Conservation (phyloP, 495 filamentous ascomycete genomes). For the Filosporella fistucella region DNA sequence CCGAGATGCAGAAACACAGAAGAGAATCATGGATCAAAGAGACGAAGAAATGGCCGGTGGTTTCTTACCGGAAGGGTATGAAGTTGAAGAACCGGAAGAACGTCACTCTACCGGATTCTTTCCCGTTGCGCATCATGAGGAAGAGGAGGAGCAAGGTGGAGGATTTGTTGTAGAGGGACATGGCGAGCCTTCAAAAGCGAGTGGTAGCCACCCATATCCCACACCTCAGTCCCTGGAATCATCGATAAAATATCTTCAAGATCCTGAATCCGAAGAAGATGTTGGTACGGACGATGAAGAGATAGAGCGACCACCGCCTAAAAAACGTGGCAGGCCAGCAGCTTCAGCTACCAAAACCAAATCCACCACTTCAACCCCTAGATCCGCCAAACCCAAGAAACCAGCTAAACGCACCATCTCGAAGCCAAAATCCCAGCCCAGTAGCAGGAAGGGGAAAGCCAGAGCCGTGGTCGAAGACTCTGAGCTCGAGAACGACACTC, state of each 20-base stretch:
- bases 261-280: conserved; percentile 5
- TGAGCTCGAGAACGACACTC: conserved; percentile 3
- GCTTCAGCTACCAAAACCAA: conserved; percentile 6
- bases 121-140: conserved; percentile 21
- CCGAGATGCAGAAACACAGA: conserved; percentile 17
- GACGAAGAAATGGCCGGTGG: conserved; percentile 50
- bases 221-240: conserved; percentile 17
- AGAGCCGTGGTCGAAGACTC: conserved; percentile 1
- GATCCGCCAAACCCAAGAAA: conserved; percentile 1
- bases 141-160: conserved; percentile 21
- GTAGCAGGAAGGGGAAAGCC: background rate
- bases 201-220: conserved; percentile 10
- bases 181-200: conserved; percentile 4
- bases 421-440: no score
- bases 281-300: background rate
- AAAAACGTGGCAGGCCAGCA: conserved; percentile 15
- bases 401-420: background rate
- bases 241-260: background rate
- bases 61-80: conserved; percentile 46
- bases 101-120: conserved; percentile 18
- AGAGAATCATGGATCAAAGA: conserved; percentile 17
- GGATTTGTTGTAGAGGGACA: conserved; percentile 22
- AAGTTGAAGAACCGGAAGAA: conserved; percentile 20
- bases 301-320: background rate
- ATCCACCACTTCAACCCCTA: background rate